Evolutionary conservation across 2,329 filamentous ascomycete species (phyloP).

Genomic region (Colletotrichum navitas): DNA sequence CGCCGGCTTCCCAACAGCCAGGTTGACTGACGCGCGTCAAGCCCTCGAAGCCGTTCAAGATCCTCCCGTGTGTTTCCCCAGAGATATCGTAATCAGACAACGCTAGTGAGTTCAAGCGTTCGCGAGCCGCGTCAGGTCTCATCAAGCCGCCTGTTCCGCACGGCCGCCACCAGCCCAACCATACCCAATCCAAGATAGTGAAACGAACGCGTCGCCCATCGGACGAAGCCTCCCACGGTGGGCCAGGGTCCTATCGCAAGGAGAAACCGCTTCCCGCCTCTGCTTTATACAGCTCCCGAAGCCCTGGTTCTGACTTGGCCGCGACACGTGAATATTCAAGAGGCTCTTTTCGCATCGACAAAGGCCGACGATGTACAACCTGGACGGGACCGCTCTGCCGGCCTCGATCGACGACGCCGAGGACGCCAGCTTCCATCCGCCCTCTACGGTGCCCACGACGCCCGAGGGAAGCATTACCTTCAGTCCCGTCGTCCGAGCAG

Average conservation of each 20-base stretch:
- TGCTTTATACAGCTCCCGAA: background rate
- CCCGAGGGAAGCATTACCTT: slow-evolving; percentile 58
- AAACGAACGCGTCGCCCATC: slow-evolving; percentile 36
- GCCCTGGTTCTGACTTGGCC: too few relatives aligned
- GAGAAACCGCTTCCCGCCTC: background rate
- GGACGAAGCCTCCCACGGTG: slow-evolving; percentile 42
- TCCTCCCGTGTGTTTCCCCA: background rate
- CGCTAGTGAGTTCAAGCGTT: background rate
- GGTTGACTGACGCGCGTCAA: slow-evolving; percentile 7
- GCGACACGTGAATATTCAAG: background rate
- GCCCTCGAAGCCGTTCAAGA: background rate
- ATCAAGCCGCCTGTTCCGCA: slow-evolving; percentile 16
- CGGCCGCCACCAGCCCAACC: slow-evolving; percentile 20
- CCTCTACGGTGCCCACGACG: slow-evolving; percentile 60
- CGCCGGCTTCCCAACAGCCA: background rate
- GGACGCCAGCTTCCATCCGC: slow-evolving; percentile 7
- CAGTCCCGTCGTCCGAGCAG: slow-evolving; percentile 55
- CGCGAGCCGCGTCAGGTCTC: slow-evolving; percentile 21
- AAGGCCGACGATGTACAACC: background rate
- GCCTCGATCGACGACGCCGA: slow-evolving; percentile 9
- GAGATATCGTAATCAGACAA: background rate
- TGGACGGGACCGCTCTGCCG: background rate
- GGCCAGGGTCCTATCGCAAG: background rate
- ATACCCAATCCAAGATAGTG: slow-evolving; percentile 25
- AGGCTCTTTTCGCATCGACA: background rate